These are phyloP conservation scores for Ustilago shanxiensis DNA, from an alignment of 1,284 basidiomycete genomes.

Conservation along the genomic window DNA sequence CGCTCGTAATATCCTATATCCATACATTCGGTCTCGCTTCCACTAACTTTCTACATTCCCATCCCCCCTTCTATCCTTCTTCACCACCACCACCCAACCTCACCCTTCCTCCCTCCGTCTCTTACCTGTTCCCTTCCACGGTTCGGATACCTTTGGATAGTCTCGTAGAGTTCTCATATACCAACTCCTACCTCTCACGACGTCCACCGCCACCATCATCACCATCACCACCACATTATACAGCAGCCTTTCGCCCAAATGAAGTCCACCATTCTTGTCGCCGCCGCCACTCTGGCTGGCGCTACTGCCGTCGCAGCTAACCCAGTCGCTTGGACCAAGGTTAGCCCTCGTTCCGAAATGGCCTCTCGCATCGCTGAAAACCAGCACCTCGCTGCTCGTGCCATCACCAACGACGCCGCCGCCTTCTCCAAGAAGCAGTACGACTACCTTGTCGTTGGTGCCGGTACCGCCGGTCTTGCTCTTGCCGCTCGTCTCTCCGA, in stretches of 20 bases:
- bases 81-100: conserved; percentile 2
- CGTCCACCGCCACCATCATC: too few relatives aligned
- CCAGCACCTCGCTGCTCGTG: conserved; percentile 37
- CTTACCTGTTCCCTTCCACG: background rate
- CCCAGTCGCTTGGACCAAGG: conserved; percentile 51
- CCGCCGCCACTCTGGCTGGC: conserved; percentile 39
- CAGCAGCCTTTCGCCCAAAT: conserved; percentile 9
- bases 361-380: conserved; percentile 41
- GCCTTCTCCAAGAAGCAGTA: conserved; percentile 40
- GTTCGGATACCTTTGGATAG: background rate
- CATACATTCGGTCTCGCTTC: background rate
- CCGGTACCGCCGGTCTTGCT: conserved; percentile 75
- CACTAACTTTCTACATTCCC: background rate
- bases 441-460: conserved; percentile 69
- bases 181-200: too few relatives aligned
- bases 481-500: conserved; percentile 62
- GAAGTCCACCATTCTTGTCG: conserved; percentile 47
- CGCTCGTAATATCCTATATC: background rate
- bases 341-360: conserved; percentile 45
- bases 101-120: conserved; percentile 3
- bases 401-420: conserved; percentile 44
- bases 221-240: background rate
- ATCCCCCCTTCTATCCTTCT: background rate
- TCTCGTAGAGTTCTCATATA: background rate
- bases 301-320: conserved; percentile 33